Evolutionary conservation across 2,329 filamentous ascomycete genomes (phyloP).

Genomic region (Lizonia empirigonia): DNA sequence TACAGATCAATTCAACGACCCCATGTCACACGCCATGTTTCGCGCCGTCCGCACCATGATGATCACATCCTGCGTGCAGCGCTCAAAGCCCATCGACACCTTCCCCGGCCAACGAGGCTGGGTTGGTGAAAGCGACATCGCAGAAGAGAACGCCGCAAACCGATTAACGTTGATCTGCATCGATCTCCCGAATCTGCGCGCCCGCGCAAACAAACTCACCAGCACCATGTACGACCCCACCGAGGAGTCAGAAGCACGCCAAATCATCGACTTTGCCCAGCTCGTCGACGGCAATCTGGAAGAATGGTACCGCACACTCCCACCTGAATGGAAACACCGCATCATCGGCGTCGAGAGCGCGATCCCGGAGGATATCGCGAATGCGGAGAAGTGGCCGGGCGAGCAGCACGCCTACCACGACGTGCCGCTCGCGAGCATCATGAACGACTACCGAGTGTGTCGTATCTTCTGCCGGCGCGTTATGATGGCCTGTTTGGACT

Average conservation of each 20-base stretch:
- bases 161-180: slow-evolving; percentile 49
- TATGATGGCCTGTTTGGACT: slow-evolving; percentile 45
- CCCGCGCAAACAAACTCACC: slow-evolving; percentile 41
- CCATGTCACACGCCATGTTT: slow-evolving; percentile 47
- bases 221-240: slow-evolving; percentile 26
- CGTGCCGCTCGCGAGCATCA: slow-evolving; percentile 46
- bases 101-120: slow-evolving; percentile 47
- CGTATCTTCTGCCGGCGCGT: slow-evolving; percentile 50
- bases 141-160: slow-evolving; percentile 48
- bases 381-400: slow-evolving; percentile 45
- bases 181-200: slow-evolving; percentile 46
- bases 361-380: slow-evolving; percentile 36
- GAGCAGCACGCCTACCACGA: slow-evolving; percentile 50
- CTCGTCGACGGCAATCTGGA: slow-evolving; percentile 46
- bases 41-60: slow-evolving; percentile 51
- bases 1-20: slow-evolving; percentile 47
- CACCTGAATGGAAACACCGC: slow-evolving; percentile 42
- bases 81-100: slow-evolving; percentile 46
- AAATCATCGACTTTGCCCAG: slow-evolving; percentile 44
- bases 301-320: slow-evolving; percentile 46
- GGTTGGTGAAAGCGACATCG: slow-evolving; percentile 38
- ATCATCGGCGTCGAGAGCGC: slow-evolving; percentile 40
- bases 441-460: slow-evolving; percentile 50
- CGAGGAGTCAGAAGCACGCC: slow-evolving; percentile 36
- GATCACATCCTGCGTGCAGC: slow-evolving; percentile 50